Base-by-base conservation (phyloP, 192 early-diverging fungal genomes). In the Funneliformis geosporum region DNA sequence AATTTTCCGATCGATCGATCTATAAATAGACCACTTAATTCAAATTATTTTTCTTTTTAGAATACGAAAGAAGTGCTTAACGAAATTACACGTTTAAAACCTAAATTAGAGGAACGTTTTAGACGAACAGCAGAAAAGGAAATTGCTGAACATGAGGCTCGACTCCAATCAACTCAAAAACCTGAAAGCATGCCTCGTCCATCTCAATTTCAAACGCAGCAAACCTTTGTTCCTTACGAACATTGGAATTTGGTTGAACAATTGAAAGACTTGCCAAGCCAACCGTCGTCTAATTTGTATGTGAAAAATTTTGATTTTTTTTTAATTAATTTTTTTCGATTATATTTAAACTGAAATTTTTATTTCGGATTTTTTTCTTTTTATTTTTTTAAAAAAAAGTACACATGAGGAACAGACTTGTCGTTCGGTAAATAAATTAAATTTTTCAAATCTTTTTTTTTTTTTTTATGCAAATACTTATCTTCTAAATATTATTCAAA, bases 41-140 rank as follows among this genome's bases (percentile, higher is more conserved):
- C 11, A 12, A 18, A 72, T 27, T 14, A 27, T 25, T 46, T 25
- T 27, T 72, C 23, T 25, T 72, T 23, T 40, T 28, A 77, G 76
- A 64, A 77, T 38, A 28, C 76, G 4, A 46, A 77, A 5, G 25
- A 40, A 8, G 76, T 67, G 9, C 64, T 77, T 11, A 46, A n/a
- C n/a, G 76, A 77, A 77, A 77, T 77, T 18, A n/a, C 7, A 47
- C 11, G 14, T 61, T 28, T 77, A 11, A 77, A 77, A 65, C 76
- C 76, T 25, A 67, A 38, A 25, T 23, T 77, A 23, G 42, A 77
- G 25, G 62, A 77, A 3, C 28, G 18, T 23, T 65, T 66, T 77
- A 42, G 7, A 12, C 8, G 33, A 47, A 33, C 16, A 40, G 25
- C 39, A 6, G 60, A 46, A 21, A 38, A 44, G 18, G 64, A 21